Conservation (phyloP, 768 basidiomycete genomes). For the Gloeopeniophorella convolvens region DNA sequence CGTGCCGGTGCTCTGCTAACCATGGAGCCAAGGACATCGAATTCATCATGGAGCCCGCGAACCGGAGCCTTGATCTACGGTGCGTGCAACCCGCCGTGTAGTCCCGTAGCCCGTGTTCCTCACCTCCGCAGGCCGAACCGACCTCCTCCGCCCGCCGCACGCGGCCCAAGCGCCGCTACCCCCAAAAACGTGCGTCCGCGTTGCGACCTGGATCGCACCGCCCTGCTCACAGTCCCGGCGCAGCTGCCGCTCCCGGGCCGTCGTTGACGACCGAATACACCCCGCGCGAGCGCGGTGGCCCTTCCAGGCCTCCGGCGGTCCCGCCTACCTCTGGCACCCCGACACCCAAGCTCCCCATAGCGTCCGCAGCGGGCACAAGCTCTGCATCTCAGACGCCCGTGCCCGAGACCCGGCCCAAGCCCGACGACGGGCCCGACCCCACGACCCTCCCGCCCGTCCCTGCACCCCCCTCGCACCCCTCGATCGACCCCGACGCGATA, state of each 20-base stretch:
- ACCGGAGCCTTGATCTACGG: conserved; percentile 73
- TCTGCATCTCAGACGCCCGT: no score
- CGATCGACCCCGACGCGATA: conserved; percentile 59
- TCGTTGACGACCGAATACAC: conserved; percentile 81
- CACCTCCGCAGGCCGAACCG: conserved; percentile 30
- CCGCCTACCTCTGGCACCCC: conserved; percentile 18
- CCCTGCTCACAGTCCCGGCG: conserved; percentile 11
- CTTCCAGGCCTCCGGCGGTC: conserved; percentile 21
- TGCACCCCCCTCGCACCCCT: conserved; percentile 76
- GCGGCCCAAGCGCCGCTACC: conserved; percentile 28
- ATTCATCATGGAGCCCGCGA: conserved; percentile 79
- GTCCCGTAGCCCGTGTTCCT: background rate
- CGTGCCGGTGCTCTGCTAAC: background rate
- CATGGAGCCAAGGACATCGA: conserved; percentile 61
- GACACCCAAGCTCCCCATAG: conserved; percentile 1
- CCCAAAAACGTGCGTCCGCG: conserved; percentile 25
- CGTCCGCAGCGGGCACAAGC: no score
- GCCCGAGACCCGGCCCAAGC: conserved; percentile 6
- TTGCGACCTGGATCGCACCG: background rate
- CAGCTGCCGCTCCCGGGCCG: conserved; percentile 47
- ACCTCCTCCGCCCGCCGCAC: conserved; percentile 25
- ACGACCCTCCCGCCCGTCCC: conserved; percentile 56
- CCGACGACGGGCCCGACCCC: conserved; percentile 54
- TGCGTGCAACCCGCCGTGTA: conserved; percentile 26
- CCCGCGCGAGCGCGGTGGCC: conserved; percentile 57